These are phyloP conservation scores for Santalum album DNA, from an alignment of 164 flowering plant genomes.

Conservation along the genomic window DNA sequence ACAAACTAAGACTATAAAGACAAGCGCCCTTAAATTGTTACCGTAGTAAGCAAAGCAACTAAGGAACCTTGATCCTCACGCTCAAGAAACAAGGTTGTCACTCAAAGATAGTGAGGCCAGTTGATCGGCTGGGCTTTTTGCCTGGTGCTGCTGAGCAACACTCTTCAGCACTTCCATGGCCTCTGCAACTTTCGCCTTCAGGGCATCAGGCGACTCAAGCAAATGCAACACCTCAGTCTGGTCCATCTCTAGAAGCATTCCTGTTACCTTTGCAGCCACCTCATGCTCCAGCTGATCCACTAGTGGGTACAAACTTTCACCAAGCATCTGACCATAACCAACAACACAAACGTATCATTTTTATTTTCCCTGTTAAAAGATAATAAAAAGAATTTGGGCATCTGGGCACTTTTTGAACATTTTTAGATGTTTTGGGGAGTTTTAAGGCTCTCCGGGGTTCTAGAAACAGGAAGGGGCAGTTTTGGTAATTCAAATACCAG, in stretches of 20 bases:
- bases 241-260: constrained; percentile 89
- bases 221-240: constrained; percentile 77
- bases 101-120: constrained; percentile 50
- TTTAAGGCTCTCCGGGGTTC: no score
- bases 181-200: constrained; percentile 68
- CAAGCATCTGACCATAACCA: constrained; percentile 44
- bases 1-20: no score
- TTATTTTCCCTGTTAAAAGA: no score
- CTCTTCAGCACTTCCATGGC: constrained; percentile 73
- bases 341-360: neutral
- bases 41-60: no score
- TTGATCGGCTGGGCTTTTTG: constrained; percentile 39
- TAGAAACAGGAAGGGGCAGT: no score
- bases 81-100: constrained; percentile 40
- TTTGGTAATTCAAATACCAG: no score
- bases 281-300: constrained; percentile 75
- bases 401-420: no score
- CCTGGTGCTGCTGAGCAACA: constrained; percentile 48
- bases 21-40: no score
- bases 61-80: neutral
- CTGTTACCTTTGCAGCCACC: constrained; percentile 72
- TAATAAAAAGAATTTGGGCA: no score
- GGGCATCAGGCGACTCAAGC: constrained; percentile 75
- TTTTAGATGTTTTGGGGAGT: no score
- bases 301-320: constrained; percentile 66